phyloP scores from a whole-genome alignment of 139 green algal genomes.

The Chlamydomonas asymmetrica region DNA sequence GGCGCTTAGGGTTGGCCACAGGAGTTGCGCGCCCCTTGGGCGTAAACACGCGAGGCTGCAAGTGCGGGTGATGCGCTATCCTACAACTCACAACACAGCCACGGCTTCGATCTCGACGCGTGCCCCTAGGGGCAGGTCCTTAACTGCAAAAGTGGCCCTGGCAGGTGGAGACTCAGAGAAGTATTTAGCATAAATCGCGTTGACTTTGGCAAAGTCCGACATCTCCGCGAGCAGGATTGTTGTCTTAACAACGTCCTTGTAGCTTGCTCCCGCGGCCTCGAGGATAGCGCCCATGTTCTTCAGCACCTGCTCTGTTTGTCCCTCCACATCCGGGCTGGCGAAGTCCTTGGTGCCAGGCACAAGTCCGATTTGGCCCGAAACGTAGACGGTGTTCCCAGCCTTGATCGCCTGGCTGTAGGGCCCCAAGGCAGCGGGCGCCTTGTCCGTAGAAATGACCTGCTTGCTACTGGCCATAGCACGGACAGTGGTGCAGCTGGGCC shows the following conservation, averaged over 20 bases:
- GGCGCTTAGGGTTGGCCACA: too few species aligned
- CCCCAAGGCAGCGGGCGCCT: constrained; percentile 90
- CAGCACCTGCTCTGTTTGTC: constrained; percentile 77
- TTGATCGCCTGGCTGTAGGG: constrained; percentile 92
- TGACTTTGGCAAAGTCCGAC: constrained; percentile 92
- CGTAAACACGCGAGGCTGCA: too few species aligned
- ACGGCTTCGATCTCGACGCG: constrained; percentile 54
- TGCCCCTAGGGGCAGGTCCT: constrained; percentile 81
- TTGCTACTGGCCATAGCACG: constrained; percentile 44
- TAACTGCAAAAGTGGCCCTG: constrained; percentile 86
- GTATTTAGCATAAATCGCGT: constrained; percentile 75
- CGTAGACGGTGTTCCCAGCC: constrained; percentile 82
- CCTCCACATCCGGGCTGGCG: constrained; percentile 68
- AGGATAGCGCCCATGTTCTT: constrained; percentile 94
- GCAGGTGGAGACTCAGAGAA: constrained; percentile 87
- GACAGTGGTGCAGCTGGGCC: too few species aligned
- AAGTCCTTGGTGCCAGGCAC: constrained; percentile 90
- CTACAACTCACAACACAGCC: constrained; percentile 25
- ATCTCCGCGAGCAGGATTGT: constrained; percentile 94
- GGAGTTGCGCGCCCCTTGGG: too few species aligned
- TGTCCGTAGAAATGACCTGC: constrained; percentile 59
- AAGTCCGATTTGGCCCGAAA: constrained; percentile 87
- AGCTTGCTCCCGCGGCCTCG: constrained; percentile 77
- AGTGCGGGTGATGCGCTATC: too few species aligned
- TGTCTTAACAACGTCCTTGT: constrained; percentile 92